phyloP scores from a whole-genome alignment of 805 yeast genomes.

The Candida stauntonica region DNA sequence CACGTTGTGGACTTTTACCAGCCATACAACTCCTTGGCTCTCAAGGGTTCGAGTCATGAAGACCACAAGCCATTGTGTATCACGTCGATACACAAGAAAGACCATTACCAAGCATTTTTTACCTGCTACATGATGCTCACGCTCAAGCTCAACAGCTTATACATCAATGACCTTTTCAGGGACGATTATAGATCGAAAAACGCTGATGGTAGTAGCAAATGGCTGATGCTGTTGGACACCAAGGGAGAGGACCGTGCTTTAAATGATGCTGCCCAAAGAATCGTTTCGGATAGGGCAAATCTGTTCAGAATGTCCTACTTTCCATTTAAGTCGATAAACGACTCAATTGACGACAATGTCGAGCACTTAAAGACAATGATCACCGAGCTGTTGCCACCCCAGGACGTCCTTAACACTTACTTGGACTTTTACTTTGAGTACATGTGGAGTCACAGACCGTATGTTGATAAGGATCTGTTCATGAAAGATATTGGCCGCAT shows the following conservation, averaged over 20 bases:
- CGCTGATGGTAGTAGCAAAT: constrained; percentile 19
- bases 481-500: constrained; percentile 25
- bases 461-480: constrained; percentile 37
- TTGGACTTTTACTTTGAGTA: constrained; percentile 37
- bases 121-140: constrained; percentile 12
- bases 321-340: constrained; percentile 12
- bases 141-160: constrained; percentile 7
- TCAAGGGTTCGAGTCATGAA: constrained; percentile 20
- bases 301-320: constrained; percentile 3
- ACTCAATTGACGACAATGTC: constrained; percentile 19
- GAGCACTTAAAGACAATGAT: constrained; percentile 31
- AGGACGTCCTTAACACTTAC: constrained; percentile 35
- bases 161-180: constrained; percentile 3
- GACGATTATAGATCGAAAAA: constrained; percentile 14
- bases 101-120: constrained; percentile 20
- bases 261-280: constrained; percentile 5
- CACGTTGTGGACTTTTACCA: constrained; percentile 15
- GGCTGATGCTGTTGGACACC: constrained; percentile 17
- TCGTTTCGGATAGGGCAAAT: constrained; percentile 9
- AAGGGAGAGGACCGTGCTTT: constrained; percentile 11
- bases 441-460: constrained; percentile 44
- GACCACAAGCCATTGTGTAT: constrained; percentile 21
- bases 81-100: constrained; percentile 15
- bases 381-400: constrained; percentile 32
- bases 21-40: constrained; percentile 12